Conservation (phyloP, 2,329 filamentous ascomycete genomes). For the Pseudogymnoascus sp. region DNA sequence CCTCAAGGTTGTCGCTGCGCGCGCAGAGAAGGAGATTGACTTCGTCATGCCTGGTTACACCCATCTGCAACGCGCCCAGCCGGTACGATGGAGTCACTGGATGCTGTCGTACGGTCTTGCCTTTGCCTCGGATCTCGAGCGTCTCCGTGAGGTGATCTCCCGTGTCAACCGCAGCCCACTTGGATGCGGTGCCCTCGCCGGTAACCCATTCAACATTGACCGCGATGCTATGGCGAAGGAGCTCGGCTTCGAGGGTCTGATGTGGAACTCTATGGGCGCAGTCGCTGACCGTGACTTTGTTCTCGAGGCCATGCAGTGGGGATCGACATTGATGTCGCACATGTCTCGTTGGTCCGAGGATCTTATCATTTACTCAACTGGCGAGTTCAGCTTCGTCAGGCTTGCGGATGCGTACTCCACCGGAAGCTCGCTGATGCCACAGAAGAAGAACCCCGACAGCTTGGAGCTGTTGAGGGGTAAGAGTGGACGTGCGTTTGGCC, state of each 20-base stretch:
- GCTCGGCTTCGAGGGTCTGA: constrained; percentile 66
- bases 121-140: constrained; percentile 64
- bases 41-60: constrained; percentile 79
- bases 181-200: constrained; percentile 51
- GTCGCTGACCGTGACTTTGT: constrained; percentile 76
- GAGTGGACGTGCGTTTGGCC: constrained; percentile 66
- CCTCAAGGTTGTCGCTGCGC: constrained; percentile 54
- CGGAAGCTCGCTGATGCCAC: constrained; percentile 68
- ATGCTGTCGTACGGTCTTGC: constrained; percentile 62
- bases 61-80: constrained; percentile 69
- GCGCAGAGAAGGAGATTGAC: constrained; percentile 64
- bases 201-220: constrained; percentile 76
- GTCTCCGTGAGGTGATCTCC: constrained; percentile 59
- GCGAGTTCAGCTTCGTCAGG: constrained; percentile 67
- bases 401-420: constrained; percentile 74
- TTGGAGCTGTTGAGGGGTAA: constrained; percentile 70
- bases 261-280: constrained; percentile 69
- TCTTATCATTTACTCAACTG: constrained; percentile 70
- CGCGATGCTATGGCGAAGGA: constrained; percentile 70
- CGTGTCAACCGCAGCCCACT: constrained; percentile 53
- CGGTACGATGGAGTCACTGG: constrained; percentile 71
- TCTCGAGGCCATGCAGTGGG: constrained; percentile 74
- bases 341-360: constrained; percentile 77
- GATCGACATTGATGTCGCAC: constrained; percentile 67
- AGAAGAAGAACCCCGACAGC: constrained; percentile 76